Base-by-base conservation (phyloP, 176 grass and related monocot genomes). In the Oryza punctata region DNA sequence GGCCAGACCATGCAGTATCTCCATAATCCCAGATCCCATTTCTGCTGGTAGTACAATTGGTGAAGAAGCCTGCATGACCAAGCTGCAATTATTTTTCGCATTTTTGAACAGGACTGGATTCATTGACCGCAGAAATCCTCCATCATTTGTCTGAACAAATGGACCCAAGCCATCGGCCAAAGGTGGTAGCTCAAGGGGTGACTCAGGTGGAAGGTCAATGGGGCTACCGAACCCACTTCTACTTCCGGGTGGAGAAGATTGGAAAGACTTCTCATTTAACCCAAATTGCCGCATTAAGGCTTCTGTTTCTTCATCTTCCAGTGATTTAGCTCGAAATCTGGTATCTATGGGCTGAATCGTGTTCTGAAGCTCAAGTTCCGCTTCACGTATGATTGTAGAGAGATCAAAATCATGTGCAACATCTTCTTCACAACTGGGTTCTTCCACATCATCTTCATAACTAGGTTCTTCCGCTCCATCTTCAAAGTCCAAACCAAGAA, bases 21-120 rank as follows among this genome's bases (percentile, higher is more conserved):
- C 96, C 96, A 99, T 94, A 81, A 99, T 92, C 47, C 91, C 93
- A 77, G 91, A 93, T 30, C 96, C 96, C 96, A 99, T 99, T 80
- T 99, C 96, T 74, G 93, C 93, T 3, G 96, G 96, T n/a, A 99
- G 63, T 72, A 99, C 96, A n/a, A 99, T 88, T 1, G 93, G 96
- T 13, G 87, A 88, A 54, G 96, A 99, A 65, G 87, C 89, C 76
- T 99, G 96, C 96, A 99, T 96, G 50, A 96, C 85, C 89, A 99
- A 89, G 64, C 81, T 96, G 73, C 88, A 92, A 21, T 93, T 91
- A 71, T 89, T 99, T 84, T 92, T 94, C 37, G 96, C 91, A 78
- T 96, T 99, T 68, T 81, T 92, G 69, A 99, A 99, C 41, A 90
- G 45, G 40, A 49, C 15, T 81, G 88, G 91, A 65, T 85, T 92